Evolutionary conservation across 2,329 filamentous ascomycete species (phyloP), one percentile per base, ranked within the genome.

Genomic region (Claviceps sp.): DNA sequence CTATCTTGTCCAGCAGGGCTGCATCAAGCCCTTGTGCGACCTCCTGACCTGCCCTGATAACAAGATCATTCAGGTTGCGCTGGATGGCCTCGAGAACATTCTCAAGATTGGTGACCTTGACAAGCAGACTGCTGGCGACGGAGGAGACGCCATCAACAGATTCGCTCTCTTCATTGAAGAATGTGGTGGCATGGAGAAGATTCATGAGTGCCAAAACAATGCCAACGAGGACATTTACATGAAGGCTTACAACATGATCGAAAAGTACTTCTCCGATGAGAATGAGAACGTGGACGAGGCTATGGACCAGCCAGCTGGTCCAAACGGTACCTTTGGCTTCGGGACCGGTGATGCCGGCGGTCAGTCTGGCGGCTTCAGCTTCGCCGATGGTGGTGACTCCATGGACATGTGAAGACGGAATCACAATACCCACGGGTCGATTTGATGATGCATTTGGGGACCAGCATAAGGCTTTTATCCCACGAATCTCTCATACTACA

Each of bases 141-240:
- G 79, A 53, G 73, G 78, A 50, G 86, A 91, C 57, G 79, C 82
- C 49, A 88, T 98, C 74, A 98, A 98, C 82, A 85, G 88, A 58
- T 98, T 95, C 64, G 93, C 93, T 46, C 80, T 98, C 57, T 97
- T 95, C 72, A 98, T 98, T 60, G 93, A 98, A 73, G 93, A 98
- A 72, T 95, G 90, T 60, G 88, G 89, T 64, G 93, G 93, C 59
- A 98, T 98, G 93, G 93, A 97, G 77, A 97, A 97, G 84, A 97
- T 98, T 61, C 93, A 98, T 73, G 91, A 97, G 62, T 97, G 93
- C 80, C 93, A 98, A 77, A 96, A 94, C 76, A 98, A 98, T 64
- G 91, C 91, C 75, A 98, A 98, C 73, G 93, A 98, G 74, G 93
- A 98, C 73, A 98, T 98, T 62, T 98, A 98, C 79, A 97, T 98